These are phyloP conservation scores for Pilasporangium apinafurcum DNA, from an alignment of 352 stramenopile species.

Conservation along the genomic window DNA sequence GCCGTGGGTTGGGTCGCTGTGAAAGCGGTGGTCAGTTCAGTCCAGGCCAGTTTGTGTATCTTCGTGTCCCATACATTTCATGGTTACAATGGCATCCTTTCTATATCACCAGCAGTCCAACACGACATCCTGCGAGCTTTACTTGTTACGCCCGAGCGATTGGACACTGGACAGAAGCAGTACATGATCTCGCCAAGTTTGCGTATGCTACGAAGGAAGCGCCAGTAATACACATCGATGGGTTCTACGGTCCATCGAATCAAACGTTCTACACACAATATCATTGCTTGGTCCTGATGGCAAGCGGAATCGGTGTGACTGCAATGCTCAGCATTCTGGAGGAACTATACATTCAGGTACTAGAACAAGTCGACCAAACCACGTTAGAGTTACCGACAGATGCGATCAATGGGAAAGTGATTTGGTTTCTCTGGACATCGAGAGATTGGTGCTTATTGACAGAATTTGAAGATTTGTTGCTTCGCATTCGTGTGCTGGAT, in stretches of 20 bases:
- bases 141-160: slow-evolving; percentile 15
- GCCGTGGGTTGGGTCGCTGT: not conserved
- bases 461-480: slow-evolving; percentile 22
- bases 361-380: not conserved
- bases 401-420: too few relatives aligned
- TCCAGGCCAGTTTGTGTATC: slow-evolving; percentile 20
- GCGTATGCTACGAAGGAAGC: slow-evolving; percentile 15
- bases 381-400: too few relatives aligned
- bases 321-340: slow-evolving; percentile 15
- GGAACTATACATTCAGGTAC: slow-evolving; percentile 15
- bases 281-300: slow-evolving; percentile 21
- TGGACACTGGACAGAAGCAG: slow-evolving; percentile 8
- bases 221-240: slow-evolving; percentile 18
- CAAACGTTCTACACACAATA: slow-evolving; percentile 17
- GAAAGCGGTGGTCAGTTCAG: slow-evolving; percentile 3
- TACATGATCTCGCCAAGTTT: slow-evolving; percentile 22
- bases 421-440: slow-evolving; percentile 22
- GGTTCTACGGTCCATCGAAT: slow-evolving; percentile 17
- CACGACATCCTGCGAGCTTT: slow-evolving; percentile 9
- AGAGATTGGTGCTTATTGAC: slow-evolving; percentile 18
- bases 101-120: slow-evolving; percentile 17
- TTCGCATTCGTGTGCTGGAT: slow-evolving; percentile 13
- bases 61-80: slow-evolving; percentile 19
- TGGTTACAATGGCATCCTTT: slow-evolving; percentile 22
- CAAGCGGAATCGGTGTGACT: slow-evolving; percentile 17